phyloP scores from a whole-genome alignment of 139 green algal species.

The Ettlia oleoabundans region DNA sequence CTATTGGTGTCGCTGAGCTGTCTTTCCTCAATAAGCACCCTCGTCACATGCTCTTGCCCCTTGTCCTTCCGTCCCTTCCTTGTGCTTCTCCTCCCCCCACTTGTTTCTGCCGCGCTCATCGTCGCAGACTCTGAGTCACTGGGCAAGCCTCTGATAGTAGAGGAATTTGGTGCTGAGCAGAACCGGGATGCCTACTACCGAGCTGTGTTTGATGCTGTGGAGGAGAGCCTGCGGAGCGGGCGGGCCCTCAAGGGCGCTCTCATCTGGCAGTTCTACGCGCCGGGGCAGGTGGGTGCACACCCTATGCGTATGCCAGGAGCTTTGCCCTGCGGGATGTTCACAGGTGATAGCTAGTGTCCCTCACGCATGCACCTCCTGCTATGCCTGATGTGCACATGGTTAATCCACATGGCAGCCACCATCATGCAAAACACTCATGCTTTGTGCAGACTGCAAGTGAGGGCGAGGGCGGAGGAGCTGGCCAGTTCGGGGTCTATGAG shows the following conservation, averaged over 20 bases:
- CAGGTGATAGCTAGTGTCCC: background rate
- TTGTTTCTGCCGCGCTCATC: conserved; percentile 15
- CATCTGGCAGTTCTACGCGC: conserved; percentile 34
- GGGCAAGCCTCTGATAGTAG: conserved; percentile 50
- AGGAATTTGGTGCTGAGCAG: conserved; percentile 49
- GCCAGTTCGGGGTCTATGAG: conserved; percentile 55
- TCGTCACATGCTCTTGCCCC: too few relatives aligned
- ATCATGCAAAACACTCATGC: background rate
- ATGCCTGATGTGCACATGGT: too few relatives aligned
- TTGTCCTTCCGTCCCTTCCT: too few relatives aligned
- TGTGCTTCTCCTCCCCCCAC: background rate
- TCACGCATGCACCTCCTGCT: too few relatives aligned
- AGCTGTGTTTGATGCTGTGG: conserved; percentile 41
- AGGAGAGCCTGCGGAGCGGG: conserved; percentile 26
- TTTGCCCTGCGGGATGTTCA: background rate
- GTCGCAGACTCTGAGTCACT: conserved; percentile 21
- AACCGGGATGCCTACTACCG: conserved; percentile 35
- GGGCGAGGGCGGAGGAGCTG: conserved; percentile 52
- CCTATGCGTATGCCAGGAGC: too few relatives aligned
- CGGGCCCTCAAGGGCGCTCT: conserved; percentile 39
- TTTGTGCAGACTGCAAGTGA: conserved; percentile 29
- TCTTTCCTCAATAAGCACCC: too few relatives aligned
- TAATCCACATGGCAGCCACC: too few relatives aligned
- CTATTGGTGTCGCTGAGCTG: too few relatives aligned
- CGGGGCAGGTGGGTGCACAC: conserved; percentile 1